phyloP scores from a whole-genome alignment of 805 yeast genomes.

The Saturnispora silvae region DNA sequence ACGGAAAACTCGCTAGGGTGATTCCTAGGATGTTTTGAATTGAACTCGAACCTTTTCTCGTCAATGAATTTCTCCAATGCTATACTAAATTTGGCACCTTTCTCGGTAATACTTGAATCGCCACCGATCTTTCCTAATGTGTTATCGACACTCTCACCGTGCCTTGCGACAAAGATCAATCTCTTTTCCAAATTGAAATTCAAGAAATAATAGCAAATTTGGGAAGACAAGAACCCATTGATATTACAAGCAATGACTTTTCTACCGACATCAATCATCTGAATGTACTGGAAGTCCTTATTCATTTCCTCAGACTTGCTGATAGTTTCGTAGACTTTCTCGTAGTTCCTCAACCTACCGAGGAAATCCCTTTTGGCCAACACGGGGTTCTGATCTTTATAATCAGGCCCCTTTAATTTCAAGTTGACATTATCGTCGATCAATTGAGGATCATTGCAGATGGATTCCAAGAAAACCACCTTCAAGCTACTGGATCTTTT shows the following conservation, averaged over 20 bases:
- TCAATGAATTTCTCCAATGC: constrained; percentile 69
- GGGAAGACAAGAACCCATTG: constrained; percentile 81
- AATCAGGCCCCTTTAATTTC: constrained; percentile 89
- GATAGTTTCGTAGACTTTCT: constrained; percentile 80
- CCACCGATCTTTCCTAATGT: constrained; percentile 86
- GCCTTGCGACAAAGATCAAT: constrained; percentile 91
- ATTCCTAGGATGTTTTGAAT: constrained; percentile 47
- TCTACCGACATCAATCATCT: constrained; percentile 93
- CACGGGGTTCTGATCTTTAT: constrained; percentile 73
- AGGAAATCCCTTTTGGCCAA: constrained; percentile 73
- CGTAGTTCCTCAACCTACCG: constrained; percentile 73
- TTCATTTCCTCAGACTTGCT: constrained; percentile 60
- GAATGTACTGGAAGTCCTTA: constrained; percentile 69
- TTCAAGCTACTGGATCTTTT: constrained; percentile 53
- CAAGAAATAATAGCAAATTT: constrained; percentile 79
- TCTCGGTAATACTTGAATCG: constrained; percentile 65
- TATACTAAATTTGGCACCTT: constrained; percentile 67
- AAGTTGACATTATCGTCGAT: constrained; percentile 74
- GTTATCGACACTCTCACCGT: constrained; percentile 87
- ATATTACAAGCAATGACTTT: constrained; percentile 89
- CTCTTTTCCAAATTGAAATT: constrained; percentile 83
- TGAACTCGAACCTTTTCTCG: constrained; percentile 57
- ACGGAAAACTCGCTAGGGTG: constrained; percentile 40
- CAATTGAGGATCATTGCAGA: constrained; percentile 69
- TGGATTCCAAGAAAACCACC: constrained; percentile 75